These are phyloP conservation scores for Ustilago curta DNA, from an alignment of 1,284 basidiomycete species.

Conservation along the genomic window DNA sequence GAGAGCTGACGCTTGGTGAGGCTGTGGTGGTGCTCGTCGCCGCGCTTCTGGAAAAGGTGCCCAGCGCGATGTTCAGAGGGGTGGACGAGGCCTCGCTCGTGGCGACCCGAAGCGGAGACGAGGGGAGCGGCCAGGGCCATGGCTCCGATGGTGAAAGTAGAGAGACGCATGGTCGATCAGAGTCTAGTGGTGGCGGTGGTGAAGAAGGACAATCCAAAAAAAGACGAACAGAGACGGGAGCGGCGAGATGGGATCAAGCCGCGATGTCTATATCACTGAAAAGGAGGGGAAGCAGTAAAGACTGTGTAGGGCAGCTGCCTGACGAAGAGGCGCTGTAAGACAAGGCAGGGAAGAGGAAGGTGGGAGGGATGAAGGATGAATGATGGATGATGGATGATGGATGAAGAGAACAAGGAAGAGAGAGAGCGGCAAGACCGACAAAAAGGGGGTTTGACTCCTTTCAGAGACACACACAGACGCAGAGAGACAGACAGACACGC, in stretches of 20 bases:
- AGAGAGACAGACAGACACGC: neutral
- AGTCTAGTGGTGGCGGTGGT: slow-evolving; percentile 1
- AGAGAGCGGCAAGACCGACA: neutral
- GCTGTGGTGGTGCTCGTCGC: slow-evolving; percentile 40
- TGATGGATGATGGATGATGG: slow-evolving; percentile 8
- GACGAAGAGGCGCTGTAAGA: neutral
- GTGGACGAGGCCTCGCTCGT: slow-evolving; percentile 44
- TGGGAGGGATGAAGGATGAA: neutral
- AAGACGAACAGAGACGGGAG: neutral
- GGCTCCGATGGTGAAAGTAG: slow-evolving; percentile 38
- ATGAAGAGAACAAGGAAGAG: slow-evolving; percentile 8
- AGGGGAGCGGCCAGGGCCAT: slow-evolving; percentile 46
- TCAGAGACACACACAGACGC: neutral
- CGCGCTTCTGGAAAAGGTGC: slow-evolving; percentile 47
- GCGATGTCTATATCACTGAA: slow-evolving; percentile 13
- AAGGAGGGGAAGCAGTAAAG: slow-evolving; percentile 27
- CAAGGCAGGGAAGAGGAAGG: slow-evolving; percentile 3
- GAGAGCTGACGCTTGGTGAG: slow-evolving; percentile 48
- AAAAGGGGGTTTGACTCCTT: neutral
- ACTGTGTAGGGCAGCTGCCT: slow-evolving; percentile 34
- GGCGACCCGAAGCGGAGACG: slow-evolving; percentile 26
- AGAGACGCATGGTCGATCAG: slow-evolving; percentile 40
- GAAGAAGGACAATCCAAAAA: neutral
- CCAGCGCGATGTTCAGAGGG: slow-evolving; percentile 45
- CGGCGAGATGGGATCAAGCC: neutral